Evolutionary conservation across 306 rosid genomes (phyloP).

Genomic region (Dalbergia cochinchinensis): DNA sequence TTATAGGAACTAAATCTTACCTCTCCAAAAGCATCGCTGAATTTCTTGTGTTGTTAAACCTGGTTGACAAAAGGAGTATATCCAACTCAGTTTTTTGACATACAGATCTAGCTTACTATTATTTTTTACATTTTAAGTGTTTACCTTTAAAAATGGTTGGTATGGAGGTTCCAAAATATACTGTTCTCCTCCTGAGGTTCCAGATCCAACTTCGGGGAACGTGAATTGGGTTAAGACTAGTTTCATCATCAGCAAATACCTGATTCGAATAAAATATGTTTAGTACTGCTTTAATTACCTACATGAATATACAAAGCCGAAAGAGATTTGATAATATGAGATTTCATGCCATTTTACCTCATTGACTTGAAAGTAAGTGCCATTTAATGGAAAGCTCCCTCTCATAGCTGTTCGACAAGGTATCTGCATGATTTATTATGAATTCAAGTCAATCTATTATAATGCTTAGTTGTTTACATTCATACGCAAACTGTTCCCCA

Average conservation of each 20-base stretch:
- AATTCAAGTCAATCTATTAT: slow-evolving; percentile 34
- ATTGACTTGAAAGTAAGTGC: slow-evolving; percentile 94
- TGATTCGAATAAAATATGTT: slow-evolving; percentile 37
- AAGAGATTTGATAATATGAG: slow-evolving; percentile 10
- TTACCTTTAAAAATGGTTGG: slow-evolving; percentile 74
- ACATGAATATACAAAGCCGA: slow-evolving; percentile 7
- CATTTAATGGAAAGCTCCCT: slow-evolving; percentile 93
- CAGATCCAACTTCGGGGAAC: slow-evolving; percentile 71
- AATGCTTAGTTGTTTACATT: neutral
- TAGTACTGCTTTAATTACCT: slow-evolving; percentile 21
- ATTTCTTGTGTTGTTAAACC: slow-evolving; percentile 78
- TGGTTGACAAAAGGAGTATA: slow-evolving; percentile 49
- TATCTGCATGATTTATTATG: slow-evolving; percentile 63
- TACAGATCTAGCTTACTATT: neutral
- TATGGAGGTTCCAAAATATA: slow-evolving; percentile 70
- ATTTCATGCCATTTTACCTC: slow-evolving; percentile 63
- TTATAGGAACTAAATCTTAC: slow-evolving; percentile 49
- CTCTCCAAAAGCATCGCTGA: slow-evolving; percentile 92
- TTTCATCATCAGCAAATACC: slow-evolving; percentile 66
- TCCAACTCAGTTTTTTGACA: slow-evolving; percentile 14
- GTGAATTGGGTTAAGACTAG: slow-evolving; percentile 62
- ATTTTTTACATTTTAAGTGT: slow-evolving; percentile 2
- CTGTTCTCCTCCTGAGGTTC: slow-evolving; percentile 65
- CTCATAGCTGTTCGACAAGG: slow-evolving; percentile 96
- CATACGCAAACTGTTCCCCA: neutral